Evolutionary conservation across 345 rosid species (phyloP), one percentile per base, ranked within the genome.

Genomic region (Corchorus olitorius): DNA sequence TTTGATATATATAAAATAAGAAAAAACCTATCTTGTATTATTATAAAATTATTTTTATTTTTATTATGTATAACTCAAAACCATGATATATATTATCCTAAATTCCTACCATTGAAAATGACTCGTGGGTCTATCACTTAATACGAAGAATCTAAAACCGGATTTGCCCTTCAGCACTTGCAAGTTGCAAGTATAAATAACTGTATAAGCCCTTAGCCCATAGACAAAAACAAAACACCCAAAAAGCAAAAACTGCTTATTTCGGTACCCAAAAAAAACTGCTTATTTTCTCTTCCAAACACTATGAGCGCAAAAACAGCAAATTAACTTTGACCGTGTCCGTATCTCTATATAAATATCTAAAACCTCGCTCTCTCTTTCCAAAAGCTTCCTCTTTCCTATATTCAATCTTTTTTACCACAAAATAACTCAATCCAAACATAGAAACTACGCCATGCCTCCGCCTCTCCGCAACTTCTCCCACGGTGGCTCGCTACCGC

Each of bases 401-500:
- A 27, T 49, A 4, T 27, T 27, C 27, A 27, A 27, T 27, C 27
- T 58, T 49, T 45, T 58, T 34, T 27, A 2, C 19, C 34, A 4
- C 4, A 2, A 12, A 10, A 67, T 67, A 19, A 27, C 79, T 10
- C 49, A 53, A 53, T 70, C 62, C n/a, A 53, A 37, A 17, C 35
- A 17, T 50, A 33, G 34, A 60, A 41, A 1, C 46, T 5, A 43
- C 62, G 48, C 72, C 82, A 59, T 74, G 82, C 81, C 82, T 45
- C 75, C 75, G 2, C 73, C 72, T 13, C 59, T 69, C 39, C 68
- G 16, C 62, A 67, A 77, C 72, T 75, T 58, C 55, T 70, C 46
- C 45, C 76, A 17, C 9, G 71, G 54, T 39, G 83, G 84, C 60
- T 67, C 72, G 5, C 66, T 76, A 27, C 82, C 77, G 20, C 19